Conservation (phyloP, 73 alveolate species). For the Stentor roeselii region DNA sequence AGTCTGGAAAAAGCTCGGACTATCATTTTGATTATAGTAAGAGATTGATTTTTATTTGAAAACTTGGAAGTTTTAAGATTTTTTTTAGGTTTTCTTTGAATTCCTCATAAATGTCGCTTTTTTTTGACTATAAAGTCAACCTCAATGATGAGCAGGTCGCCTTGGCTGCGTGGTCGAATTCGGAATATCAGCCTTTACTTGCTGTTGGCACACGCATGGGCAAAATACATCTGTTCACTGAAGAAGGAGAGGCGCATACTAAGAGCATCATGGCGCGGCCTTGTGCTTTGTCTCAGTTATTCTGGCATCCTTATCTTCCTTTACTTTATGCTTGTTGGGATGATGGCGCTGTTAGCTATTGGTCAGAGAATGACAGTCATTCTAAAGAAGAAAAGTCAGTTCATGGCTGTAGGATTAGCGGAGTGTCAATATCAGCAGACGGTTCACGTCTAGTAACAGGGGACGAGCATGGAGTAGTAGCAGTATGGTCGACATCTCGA, state of each 20-base stretch:
- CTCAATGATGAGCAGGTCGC: constrained; percentile 43
- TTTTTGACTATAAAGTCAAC: constrained; percentile 51
- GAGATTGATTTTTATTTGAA: no score
- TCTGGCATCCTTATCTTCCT: constrained; percentile 95
- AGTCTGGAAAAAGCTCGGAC: background rate
- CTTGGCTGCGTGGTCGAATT: constrained; percentile 57
- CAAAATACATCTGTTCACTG: constrained; percentile 68
- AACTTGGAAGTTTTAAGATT: no score
- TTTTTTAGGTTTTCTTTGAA: background rate
- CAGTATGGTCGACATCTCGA: constrained; percentile 89
- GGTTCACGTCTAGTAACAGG: constrained; percentile 98
- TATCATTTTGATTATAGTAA: no score
- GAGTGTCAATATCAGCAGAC: constrained; percentile 74
- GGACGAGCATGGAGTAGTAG: constrained; percentile 91
- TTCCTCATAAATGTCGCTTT: constrained; percentile 46
- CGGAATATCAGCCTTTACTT: constrained; percentile 57
- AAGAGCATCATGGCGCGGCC: constrained; percentile 81
- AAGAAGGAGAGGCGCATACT: constrained; percentile 76
- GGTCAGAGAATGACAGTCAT: constrained; percentile 90
- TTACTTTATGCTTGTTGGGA: constrained; percentile 92
- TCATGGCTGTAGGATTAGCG: constrained; percentile 85
- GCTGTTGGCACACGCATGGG: constrained; percentile 60
- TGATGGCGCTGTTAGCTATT: constrained; percentile 80
- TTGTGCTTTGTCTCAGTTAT: constrained; percentile 63
- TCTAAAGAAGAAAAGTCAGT: constrained; percentile 90